Evolutionary conservation across 2,329 filamentous ascomycete genomes (phyloP), one percentile per base, ranked within the genome.

Genomic region (Diaporthe sp.): DNA sequence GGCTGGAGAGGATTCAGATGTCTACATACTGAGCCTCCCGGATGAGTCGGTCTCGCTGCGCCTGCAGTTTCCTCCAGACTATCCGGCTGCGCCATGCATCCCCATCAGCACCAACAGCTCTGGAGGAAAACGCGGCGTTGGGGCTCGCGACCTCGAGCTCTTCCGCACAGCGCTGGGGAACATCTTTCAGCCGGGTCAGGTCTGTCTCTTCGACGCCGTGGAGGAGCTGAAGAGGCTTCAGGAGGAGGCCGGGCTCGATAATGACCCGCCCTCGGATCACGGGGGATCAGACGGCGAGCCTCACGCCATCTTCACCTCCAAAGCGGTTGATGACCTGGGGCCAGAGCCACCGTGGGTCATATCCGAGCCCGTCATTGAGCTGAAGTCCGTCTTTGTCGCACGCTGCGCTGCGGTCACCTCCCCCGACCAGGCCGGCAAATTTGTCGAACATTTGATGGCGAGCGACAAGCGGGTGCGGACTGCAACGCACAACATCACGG

Each of bases 401-500:
- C 92, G 95, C 49, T 93, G 91, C 49, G 94, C 94, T 0, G 85
- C 84, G 3, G 95, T 98, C 2, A 86, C 88, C 0, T 94, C 93
- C 5, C 90, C 94, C 0, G 86, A 88, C 0, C 90, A 97, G 83
- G 96, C 96, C 3, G 90, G 91, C 75, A 84, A 86, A 3, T 96
- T 91, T 80, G 85, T 98, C 1, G 88, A 91, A 58, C 92, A 97
- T 82, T 89, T 99, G 1, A 88, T 98, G 10, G 90, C 92, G 7
- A 94, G 92, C 12, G 95, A 98, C 84, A 95, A 94, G 85, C 95
- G 94, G 79, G 93, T 95, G 49, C 93, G 95, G n/a, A 87, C 90
- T 62, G 97, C 97, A 6, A 95, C 96, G 76, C 97, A 99, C 84
- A 98, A 98, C 83, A 98, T 99, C 82, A 96, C 94, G 28, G 96